Evolutionary conservation across 202 grass and related monocot genomes (phyloP).

Genomic region (Musa balbisiana): DNA sequence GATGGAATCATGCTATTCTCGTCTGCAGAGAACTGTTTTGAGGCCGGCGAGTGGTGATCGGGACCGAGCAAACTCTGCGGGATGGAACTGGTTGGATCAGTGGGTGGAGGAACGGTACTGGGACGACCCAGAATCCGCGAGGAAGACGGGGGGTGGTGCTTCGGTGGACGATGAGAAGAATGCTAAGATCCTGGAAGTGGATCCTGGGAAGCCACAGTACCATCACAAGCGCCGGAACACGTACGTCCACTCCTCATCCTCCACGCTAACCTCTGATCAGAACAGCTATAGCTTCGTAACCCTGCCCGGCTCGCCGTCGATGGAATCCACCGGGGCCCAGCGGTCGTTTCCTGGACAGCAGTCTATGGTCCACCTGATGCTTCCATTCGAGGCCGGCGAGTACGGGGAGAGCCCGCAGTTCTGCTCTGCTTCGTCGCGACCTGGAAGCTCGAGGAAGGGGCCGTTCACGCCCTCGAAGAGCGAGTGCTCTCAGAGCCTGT

Average conservation of each 20-base stretch:
- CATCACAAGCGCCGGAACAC: constrained; percentile 30
- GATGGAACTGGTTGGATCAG: constrained; percentile 75
- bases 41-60: constrained; percentile 33
- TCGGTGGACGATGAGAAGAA: constrained; percentile 60
- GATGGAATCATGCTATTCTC: not conserved
- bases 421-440: constrained; percentile 63
- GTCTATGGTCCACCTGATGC: not conserved
- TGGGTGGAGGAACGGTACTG: constrained; percentile 87
- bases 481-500: constrained; percentile 63
- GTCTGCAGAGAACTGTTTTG: constrained; percentile 37
- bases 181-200: constrained; percentile 84
- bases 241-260: constrained; percentile 39
- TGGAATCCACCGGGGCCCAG: constrained; percentile 59
- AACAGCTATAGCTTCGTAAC: constrained; percentile 66
- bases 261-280: constrained; percentile 46
- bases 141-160: not conserved
- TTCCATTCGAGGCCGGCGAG: not conserved
- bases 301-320: constrained; percentile 61
- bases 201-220: constrained; percentile 66
- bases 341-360: constrained; percentile 42
- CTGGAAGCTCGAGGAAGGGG: constrained; percentile 46
- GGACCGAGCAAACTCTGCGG: constrained; percentile 62
- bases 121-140: not conserved
- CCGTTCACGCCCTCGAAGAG: constrained; percentile 72
- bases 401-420: constrained; percentile 74